phyloP scores from a whole-genome alignment of 2,329 filamentous ascomycete species.

The Cytospora leucostoma region DNA sequence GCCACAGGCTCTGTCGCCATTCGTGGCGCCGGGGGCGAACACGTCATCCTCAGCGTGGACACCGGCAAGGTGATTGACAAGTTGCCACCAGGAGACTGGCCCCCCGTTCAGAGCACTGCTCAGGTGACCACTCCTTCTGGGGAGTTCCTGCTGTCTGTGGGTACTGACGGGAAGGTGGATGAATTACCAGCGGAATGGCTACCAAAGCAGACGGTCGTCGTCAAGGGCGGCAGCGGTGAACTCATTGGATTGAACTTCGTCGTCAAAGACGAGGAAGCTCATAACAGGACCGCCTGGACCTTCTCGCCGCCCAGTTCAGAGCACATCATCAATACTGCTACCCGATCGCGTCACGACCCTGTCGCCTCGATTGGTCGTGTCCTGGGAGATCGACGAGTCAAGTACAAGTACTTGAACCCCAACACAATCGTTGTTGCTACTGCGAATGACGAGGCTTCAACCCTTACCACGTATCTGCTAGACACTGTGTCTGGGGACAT shows the following conservation, averaged over 20 bases:
- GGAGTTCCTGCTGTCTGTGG: conserved; percentile 57
- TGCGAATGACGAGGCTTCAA: conserved; percentile 57
- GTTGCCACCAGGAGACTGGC: conserved; percentile 42
- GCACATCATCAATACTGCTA: conserved; percentile 67
- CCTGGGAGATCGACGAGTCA: conserved; percentile 84
- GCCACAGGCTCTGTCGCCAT: conserved; percentile 57
- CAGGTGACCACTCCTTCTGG: conserved; percentile 55
- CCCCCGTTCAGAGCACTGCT: conserved; percentile 49
- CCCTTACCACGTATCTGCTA: conserved; percentile 74
- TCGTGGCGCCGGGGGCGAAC: conserved; percentile 62
- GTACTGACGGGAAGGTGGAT: conserved; percentile 50
- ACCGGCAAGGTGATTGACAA: conserved; percentile 54
- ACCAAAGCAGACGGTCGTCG: conserved; percentile 57
- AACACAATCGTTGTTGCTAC: conserved; percentile 79
- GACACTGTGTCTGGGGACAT: conserved; percentile 85
- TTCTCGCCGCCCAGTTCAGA: conserved; percentile 69
- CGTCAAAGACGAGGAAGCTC: conserved; percentile 42
- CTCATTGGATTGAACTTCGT: conserved; percentile 59
- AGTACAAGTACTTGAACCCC: conserved; percentile 95
- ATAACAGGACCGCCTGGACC: conserved; percentile 65
- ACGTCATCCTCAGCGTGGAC: conserved; percentile 55
- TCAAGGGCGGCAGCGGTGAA: conserved; percentile 49
- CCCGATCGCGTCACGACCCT: conserved; percentile 74
- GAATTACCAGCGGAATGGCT: conserved; percentile 48
- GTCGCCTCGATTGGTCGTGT: conserved; percentile 95